phyloP scores from a whole-genome alignment of 345 rosid species.

The Sisymbrium altissimum region DNA sequence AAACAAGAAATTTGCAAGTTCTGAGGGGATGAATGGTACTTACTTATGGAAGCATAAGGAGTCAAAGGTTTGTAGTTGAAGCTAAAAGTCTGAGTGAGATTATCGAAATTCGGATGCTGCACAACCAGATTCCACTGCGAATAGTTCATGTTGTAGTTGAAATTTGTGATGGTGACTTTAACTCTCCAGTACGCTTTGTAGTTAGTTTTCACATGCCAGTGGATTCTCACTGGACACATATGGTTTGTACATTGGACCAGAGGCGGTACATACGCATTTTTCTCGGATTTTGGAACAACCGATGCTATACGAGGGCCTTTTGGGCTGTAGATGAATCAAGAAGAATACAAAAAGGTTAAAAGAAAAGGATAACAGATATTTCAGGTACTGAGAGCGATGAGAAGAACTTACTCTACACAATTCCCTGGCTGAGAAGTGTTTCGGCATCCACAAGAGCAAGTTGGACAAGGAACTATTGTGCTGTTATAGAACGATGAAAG shows the following conservation, averaged over 20 bases:
- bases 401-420: conserved; percentile 59
- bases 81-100: conserved; percentile 52
- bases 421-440: conserved; percentile 43
- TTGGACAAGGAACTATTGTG: conserved; percentile 66
- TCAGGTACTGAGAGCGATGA: conserved; percentile 25
- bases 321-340: background rate
- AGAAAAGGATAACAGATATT: conserved; percentile 21
- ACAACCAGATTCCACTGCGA: conserved; percentile 63
- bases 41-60: conserved; percentile 54
- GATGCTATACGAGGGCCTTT: conserved; percentile 36
- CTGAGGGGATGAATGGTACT: conserved; percentile 23
- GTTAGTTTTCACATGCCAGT: conserved; percentile 69
- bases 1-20: background rate
- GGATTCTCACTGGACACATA: conserved; percentile 69
- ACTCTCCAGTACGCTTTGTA: conserved; percentile 67
- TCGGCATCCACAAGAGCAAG: conserved; percentile 82
- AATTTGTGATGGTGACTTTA: conserved; percentile 63
- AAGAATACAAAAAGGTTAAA: background rate
- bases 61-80: conserved; percentile 54
- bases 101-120: conserved; percentile 69
- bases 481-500: conserved; percentile 76
- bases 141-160: conserved; percentile 62
- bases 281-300: conserved; percentile 26
- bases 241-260: conserved; percentile 60
- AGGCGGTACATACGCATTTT: conserved; percentile 33